Evolutionary conservation across 768 basidiomycete genomes (phyloP).

Genomic region (Cyclocybe cylindracea): DNA sequence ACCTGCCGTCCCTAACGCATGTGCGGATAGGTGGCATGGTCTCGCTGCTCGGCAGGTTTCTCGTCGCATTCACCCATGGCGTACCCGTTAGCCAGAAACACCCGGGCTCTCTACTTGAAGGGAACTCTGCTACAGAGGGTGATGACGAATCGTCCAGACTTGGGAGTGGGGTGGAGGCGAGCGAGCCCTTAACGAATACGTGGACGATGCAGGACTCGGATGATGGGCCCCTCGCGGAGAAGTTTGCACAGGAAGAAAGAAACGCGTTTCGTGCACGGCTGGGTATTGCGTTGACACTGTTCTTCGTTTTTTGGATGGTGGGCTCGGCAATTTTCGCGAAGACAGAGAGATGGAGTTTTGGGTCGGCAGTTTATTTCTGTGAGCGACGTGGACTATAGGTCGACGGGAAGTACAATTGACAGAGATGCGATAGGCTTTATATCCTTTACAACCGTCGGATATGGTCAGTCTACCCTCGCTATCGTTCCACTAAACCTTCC

Average conservation of each 20-base stretch:
- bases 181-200: slow-evolving; percentile 10
- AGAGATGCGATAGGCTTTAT: slow-evolving; percentile 53
- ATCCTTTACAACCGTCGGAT: slow-evolving; percentile 75
- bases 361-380: slow-evolving; percentile 74
- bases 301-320: slow-evolving; percentile 83
- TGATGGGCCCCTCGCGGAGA: slow-evolving; percentile 29
- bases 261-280: slow-evolving; percentile 61
- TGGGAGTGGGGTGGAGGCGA: background rate
- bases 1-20: slow-evolving; percentile 44
- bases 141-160: slow-evolving; percentile 1
- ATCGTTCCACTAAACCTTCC: background rate
- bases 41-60: slow-evolving; percentile 51
- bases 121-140: slow-evolving; percentile 2
- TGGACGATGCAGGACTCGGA: slow-evolving; percentile 21
- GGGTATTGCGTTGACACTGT: slow-evolving; percentile 54
- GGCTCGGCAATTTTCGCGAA: slow-evolving; percentile 67
- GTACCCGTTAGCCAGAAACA: too few relatives aligned
- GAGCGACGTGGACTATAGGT: slow-evolving; percentile 17
- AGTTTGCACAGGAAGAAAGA: slow-evolving; percentile 44
- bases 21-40: slow-evolving; percentile 61
- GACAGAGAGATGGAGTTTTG: slow-evolving; percentile 74
- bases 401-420: background rate
- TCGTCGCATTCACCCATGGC: slow-evolving; percentile 34
- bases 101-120: too few relatives aligned
- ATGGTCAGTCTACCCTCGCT: slow-evolving; percentile 33